Percentiles rank a stretch among this genome's conserved stretches.
phyloP scores from a whole-genome alignment of 106 monocot species.

The Posidonia australis region DNA sequence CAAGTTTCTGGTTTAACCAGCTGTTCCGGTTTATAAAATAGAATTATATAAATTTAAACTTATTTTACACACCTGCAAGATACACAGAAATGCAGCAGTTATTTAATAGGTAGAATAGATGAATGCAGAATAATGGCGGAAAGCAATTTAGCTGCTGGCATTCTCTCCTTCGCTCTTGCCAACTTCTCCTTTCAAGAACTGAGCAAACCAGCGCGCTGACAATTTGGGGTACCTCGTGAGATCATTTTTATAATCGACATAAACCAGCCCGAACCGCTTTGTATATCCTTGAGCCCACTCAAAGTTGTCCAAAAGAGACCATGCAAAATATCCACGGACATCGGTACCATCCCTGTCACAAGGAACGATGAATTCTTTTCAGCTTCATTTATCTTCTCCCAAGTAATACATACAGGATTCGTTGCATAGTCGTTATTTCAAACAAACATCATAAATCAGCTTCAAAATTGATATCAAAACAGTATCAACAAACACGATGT shows the following conservation, averaged over 20 bases:
- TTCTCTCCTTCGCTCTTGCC: neutral
- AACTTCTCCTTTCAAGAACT: constrained; percentile 36
- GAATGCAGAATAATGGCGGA: too few species aligned
- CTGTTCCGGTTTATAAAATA: too few species aligned
- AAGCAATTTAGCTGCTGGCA: neutral
- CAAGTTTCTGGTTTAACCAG: too few species aligned
- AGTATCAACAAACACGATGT: too few species aligned
- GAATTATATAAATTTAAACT: too few species aligned
- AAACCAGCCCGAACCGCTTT: constrained; percentile 78
- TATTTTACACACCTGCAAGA: too few species aligned
- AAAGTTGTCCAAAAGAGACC: constrained; percentile 92
- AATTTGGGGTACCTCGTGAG: constrained; percentile 71
- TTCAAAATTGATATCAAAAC: too few species aligned
- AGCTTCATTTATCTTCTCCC: too few species aligned
- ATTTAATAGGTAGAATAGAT: too few species aligned
- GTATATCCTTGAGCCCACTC: constrained; percentile 93
- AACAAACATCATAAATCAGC: too few species aligned
- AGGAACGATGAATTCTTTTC: neutral
- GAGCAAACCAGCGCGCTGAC: constrained; percentile 81
- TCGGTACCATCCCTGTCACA: constrained; percentile 57
- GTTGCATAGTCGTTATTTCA: too few species aligned
- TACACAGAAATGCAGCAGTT: neutral
- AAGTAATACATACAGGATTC: too few species aligned
- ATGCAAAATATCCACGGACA: constrained; percentile 85
- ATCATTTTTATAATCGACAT: constrained; percentile 82